Conservation (phyloP, 1,139 yeast species). For the Candida sojae region DNA sequence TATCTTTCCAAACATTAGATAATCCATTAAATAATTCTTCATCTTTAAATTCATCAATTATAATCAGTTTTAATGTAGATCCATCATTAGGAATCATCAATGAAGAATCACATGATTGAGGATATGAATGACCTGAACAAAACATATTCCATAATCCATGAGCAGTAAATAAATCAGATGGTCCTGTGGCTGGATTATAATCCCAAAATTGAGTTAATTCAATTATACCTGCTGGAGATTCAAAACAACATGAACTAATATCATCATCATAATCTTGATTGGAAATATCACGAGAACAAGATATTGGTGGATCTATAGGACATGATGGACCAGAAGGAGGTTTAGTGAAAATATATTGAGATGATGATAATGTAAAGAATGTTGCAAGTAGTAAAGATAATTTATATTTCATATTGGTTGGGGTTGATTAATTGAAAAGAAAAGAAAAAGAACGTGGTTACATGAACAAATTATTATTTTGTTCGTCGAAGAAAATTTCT, state of each 20-base stretch:
- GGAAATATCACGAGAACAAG: slow-evolving; percentile 47
- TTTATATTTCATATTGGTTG: neutral
- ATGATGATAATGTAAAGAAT: neutral
- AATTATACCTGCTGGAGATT: slow-evolving; percentile 75
- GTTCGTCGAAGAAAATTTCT: neutral
- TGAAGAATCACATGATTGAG: slow-evolving; percentile 66
- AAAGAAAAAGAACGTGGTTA: neutral
- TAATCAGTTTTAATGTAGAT: slow-evolving; percentile 50
- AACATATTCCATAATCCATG: slow-evolving; percentile 53
- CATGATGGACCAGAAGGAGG: slow-evolving; percentile 54
- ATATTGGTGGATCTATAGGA: slow-evolving; percentile 64
- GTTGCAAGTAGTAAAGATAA: neutral
- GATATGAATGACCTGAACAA: slow-evolving; percentile 40
- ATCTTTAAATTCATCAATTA: slow-evolving; percentile 51
- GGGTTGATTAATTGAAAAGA: neutral
- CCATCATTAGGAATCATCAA: slow-evolving; percentile 43
- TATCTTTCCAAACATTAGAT: slow-evolving; percentile 73
- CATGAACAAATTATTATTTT: too few species aligned
- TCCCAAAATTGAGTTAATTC: slow-evolving; percentile 96
- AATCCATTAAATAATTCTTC: slow-evolving; percentile 56
- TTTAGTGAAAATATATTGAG: neutral
- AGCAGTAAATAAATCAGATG: slow-evolving; percentile 77
- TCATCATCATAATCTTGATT: slow-evolving; percentile 20
- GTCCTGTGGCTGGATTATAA: slow-evolving; percentile 80
- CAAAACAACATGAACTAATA: slow-evolving; percentile 74